Evolutionary conservation across 176 grass and related monocot species (phyloP), one percentile per base, ranked within the genome.

Genomic region (Bonia amplexicaulis): DNA sequence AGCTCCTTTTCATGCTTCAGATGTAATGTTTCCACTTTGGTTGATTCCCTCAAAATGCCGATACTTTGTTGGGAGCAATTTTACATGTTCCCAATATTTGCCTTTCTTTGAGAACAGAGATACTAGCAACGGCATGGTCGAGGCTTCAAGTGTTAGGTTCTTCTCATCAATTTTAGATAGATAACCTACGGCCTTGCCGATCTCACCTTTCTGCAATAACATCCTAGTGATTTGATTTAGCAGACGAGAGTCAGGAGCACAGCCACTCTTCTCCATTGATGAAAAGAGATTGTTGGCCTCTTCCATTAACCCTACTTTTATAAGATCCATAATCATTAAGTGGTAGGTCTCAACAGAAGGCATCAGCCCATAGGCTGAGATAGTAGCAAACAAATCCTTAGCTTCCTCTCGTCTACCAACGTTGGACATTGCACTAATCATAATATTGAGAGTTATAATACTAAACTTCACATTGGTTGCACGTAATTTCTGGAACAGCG

Each of bases 61-160:
- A 71, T 82, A 71, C 66, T 82, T 71, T 59, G 22, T 9, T 5
- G 67, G 80, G 9, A 82, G 66, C 40, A 29, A 46, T 44, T 57
- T 59, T 20, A 58, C 40, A 0, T 71, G n/a, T 71, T 82, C 47
- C 9, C 41, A 9, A 7, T 11, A 46, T 59, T 17, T 59, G 9
- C 52, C 37, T 13, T 45, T 57, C 6, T 37, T 69, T 46, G 66
- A 71, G 3, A 71, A 82, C 5, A 71, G 67, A 60, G 69, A 41
- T 0, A 82, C 3, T 12, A 71, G 6, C 66, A 82, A 55, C 4
- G 1, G 6, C 29, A 39, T 46, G 10, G 52, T 71, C 9, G 37
- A 71, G 42, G 15, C 52, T 22, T 82, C 80, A 71, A 82, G n/a
- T 12, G 37, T 9, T 0, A 71, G 57, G 22, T 51, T 15, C 2